Conservation (phyloP, 2,329 filamentous ascomycete species). For the Atkinsonella hypoxylon region DNA sequence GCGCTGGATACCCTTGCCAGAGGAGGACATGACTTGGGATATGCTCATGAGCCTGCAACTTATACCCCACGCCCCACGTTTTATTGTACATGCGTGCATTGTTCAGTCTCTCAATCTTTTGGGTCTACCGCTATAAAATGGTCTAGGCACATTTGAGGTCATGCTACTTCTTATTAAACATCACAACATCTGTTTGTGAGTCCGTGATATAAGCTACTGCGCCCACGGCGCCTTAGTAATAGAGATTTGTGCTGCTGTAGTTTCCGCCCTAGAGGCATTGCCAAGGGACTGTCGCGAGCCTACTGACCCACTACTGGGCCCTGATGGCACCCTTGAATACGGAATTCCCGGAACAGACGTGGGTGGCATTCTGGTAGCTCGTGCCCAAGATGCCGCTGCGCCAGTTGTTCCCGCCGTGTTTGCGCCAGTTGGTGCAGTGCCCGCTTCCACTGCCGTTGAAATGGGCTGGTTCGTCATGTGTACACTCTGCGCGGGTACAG, state of each 20-base stretch:
- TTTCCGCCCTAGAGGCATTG: slow-evolving; percentile 12
- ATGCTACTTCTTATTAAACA: not conserved
- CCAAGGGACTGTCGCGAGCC: slow-evolving; percentile 13
- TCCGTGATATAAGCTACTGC: slow-evolving; percentile 13
- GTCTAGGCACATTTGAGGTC: slow-evolving; percentile 5
- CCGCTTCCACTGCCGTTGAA: not conserved
- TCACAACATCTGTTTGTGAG: not conserved
- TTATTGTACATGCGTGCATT: slow-evolving; percentile 5
- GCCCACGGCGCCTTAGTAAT: slow-evolving; percentile 37
- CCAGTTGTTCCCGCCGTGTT: slow-evolving; percentile 17
- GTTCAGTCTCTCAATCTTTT: slow-evolving; percentile 6
- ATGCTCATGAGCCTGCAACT: slow-evolving; percentile 15
- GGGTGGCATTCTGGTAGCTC: slow-evolving; percentile 27
- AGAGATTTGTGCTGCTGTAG: slow-evolving; percentile 25
- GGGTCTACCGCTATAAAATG: slow-evolving; percentile 7
- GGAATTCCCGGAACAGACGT: slow-evolving; percentile 24
- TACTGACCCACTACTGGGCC: slow-evolving; percentile 16
- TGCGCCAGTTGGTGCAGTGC: slow-evolving; percentile 8
- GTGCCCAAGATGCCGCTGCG: slow-evolving; percentile 33
- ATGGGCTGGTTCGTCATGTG: slow-evolving; percentile 46
- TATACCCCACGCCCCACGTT: slow-evolving; percentile 17
- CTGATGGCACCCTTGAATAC: slow-evolving; percentile 25
- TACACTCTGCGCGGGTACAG: slow-evolving; percentile 33
- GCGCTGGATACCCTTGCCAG: slow-evolving; percentile 21
- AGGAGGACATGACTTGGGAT: slow-evolving; percentile 13